These are phyloP conservation scores for Aspergillus incahuasiensis DNA, from an alignment of 495 filamentous ascomycete genomes.

Conservation along the genomic window DNA sequence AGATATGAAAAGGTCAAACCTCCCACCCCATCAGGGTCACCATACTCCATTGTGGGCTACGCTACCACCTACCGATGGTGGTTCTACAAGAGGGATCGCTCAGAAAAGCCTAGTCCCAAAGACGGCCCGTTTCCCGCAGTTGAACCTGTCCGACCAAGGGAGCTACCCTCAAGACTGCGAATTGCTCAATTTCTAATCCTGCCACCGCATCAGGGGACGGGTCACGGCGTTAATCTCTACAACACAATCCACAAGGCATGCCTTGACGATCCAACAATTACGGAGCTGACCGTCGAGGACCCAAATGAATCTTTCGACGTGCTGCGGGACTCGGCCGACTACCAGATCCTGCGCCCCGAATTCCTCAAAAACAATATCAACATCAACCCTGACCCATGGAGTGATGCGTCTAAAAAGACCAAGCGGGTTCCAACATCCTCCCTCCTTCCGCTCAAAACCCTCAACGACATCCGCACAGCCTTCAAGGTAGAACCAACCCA, in stretches of 20 bases:
- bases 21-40: slow-evolving; percentile 41
- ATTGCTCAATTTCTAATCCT: slow-evolving; percentile 95
- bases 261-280: slow-evolving; percentile 54
- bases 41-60: slow-evolving; percentile 79
- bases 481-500: slow-evolving; percentile 83
- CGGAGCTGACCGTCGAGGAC: slow-evolving; percentile 91
- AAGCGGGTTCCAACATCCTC: slow-evolving; percentile 52
- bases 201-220: slow-evolving; percentile 75
- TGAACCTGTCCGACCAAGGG: slow-evolving; percentile 33
- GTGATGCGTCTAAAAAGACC: slow-evolving; percentile 32
- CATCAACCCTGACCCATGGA: slow-evolving; percentile 40
- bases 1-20: slow-evolving; percentile 64
- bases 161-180: slow-evolving; percentile 64
- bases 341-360: slow-evolving; percentile 55
- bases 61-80: slow-evolving; percentile 82
- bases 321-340: slow-evolving; percentile 78
- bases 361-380: slow-evolving; percentile 41
- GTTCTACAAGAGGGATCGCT: slow-evolving; percentile 32
- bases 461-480: slow-evolving; percentile 56
- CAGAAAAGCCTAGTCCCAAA: slow-evolving; percentile 25
- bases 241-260: slow-evolving; percentile 65
- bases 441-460: slow-evolving; percentile 56
- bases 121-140: slow-evolving; percentile 41
- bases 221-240: slow-evolving; percentile 79
- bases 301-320: slow-evolving; percentile 93